Conservation (phyloP, 805 yeast genomes). For the Kluyveromyces lactis region DNA sequence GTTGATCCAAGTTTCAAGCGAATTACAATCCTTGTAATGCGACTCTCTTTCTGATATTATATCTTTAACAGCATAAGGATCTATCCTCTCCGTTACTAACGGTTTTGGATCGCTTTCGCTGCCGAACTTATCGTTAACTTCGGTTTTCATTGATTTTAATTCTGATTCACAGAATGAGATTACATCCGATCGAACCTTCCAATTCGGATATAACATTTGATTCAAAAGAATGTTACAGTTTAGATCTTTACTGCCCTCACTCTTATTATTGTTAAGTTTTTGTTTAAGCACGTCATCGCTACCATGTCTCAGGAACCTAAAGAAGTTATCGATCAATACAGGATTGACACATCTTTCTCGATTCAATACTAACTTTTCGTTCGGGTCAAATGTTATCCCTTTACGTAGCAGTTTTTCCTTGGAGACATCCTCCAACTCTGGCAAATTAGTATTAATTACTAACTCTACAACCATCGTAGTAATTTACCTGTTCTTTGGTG, state of each 20-base stretch:
- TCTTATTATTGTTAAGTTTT: slow-evolving; percentile 33
- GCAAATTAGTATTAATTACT: not conserved
- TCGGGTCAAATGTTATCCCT: not conserved
- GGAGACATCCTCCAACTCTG: not conserved
- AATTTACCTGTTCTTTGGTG: too few relatives aligned
- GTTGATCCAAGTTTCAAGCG: slow-evolving; percentile 29
- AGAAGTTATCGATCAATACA: slow-evolving; percentile 23
- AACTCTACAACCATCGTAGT: not conserved
- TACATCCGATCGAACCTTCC: slow-evolving; percentile 36
- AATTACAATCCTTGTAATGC: slow-evolving; percentile 23
- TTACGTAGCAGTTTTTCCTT: not conserved
- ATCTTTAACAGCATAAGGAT: slow-evolving; percentile 44
- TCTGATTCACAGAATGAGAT: slow-evolving; percentile 36
- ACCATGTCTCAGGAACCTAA: slow-evolving; percentile 23
- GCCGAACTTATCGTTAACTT: slow-evolving; percentile 21
- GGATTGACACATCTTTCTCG: slow-evolving; percentile 26
- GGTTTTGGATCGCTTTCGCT: slow-evolving; percentile 13
- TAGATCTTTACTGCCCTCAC: slow-evolving; percentile 9
- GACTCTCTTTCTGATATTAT: slow-evolving; percentile 23
- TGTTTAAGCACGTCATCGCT: slow-evolving; percentile 41
- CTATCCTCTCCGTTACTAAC: slow-evolving; percentile 30
- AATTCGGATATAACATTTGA: slow-evolving; percentile 36
- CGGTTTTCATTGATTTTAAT: slow-evolving; percentile 24
- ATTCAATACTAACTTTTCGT: slow-evolving; percentile 15
- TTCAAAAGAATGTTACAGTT: slow-evolving; percentile 32